Evolutionary conservation across 2,329 filamentous ascomycete genomes (phyloP), one percentile per base, ranked within the genome.

Genomic region (Microsporum ferrugineum): DNA sequence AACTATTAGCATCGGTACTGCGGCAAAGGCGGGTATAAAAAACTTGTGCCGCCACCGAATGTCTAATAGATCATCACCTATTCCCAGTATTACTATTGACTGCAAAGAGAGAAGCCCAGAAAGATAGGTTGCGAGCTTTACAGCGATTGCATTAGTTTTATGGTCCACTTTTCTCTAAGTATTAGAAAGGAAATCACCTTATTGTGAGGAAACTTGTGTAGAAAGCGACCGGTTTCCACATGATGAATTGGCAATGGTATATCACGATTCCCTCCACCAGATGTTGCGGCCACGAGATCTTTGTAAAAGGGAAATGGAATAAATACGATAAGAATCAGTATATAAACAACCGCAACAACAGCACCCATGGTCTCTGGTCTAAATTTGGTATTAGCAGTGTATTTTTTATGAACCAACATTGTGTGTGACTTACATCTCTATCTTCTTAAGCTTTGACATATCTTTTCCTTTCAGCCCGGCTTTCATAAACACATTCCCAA

Each of bases 41-140:
- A 96, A 91, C 78, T 99, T 99, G 81, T 99, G 92, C 60, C 94
- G 88, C 94, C 94, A 99, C 71, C 94, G 85, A 70, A 99, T 96
- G 74, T 99, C 94, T 75, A 99, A 96, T 58, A 96, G 83, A 76
- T 99, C 94, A 75, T 99, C 94, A 66, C 90, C 89, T 63, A 99
- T 87, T 60, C 94, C 94, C 38, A 99, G 86, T 62, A 97, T 86
- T 57, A 91, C 88, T 65, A 95, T 90, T 53, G 87, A 88, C 76
- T 96, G 91, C 41, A 99, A 84, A 5, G 92, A 95, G 66, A 96
- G 87, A 70, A 97, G 88, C 64, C 91, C 94, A 33, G 94, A 95
- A 51, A 96, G 84, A 74, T 95, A 99, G 6, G 91, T 95, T 41
- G 92, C 91, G 64, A 99, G 86, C 88, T 95, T 69, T 49, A 56